phyloP scores from a whole-genome alignment of 2,329 filamentous ascomycete species.

The Trichoderma sp. region DNA sequence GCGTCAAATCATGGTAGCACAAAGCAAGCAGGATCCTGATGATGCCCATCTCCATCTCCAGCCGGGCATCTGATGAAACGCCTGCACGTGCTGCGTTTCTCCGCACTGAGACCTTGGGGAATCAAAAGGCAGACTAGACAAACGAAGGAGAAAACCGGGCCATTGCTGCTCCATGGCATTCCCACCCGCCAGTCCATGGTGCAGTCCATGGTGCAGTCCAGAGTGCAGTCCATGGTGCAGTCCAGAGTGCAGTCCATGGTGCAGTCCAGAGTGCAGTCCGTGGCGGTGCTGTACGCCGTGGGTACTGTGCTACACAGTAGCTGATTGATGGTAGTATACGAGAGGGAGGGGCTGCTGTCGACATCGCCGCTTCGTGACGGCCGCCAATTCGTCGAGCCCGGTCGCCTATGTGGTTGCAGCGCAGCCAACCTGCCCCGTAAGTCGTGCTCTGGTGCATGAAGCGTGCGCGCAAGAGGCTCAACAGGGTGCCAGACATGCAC shows the following conservation, averaged over 20 bases:
- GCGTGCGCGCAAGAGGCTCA: not conserved
- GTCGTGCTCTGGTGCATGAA: not conserved
- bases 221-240: too few species aligned
- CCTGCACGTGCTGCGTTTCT: not conserved
- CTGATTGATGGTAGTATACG: not conserved
- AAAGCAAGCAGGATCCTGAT: not conserved
- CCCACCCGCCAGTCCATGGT: not conserved
- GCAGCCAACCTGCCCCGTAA: not conserved
- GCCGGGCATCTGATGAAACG: not conserved
- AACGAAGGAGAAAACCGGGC: not conserved
- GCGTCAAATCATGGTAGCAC: not conserved
- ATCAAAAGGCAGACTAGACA: not conserved
- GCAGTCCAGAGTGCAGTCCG: too few species aligned
- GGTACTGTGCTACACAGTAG: too few species aligned
- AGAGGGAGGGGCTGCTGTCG: not conserved
- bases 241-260: too few species aligned
- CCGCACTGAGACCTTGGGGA: not conserved
- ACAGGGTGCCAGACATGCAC: not conserved
- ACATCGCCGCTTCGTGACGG: not conserved
- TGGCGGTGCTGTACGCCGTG: too few species aligned
- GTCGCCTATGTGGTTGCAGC: not conserved
- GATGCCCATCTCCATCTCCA: not conserved
- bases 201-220: too few species aligned
- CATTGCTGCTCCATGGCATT: not conserved
- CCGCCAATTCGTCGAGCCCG: not conserved